Evolutionary conservation across 495 filamentous ascomycete genomes (phyloP), one percentile per base, ranked within the genome.

Genomic region (Extremus antarcticus): DNA sequence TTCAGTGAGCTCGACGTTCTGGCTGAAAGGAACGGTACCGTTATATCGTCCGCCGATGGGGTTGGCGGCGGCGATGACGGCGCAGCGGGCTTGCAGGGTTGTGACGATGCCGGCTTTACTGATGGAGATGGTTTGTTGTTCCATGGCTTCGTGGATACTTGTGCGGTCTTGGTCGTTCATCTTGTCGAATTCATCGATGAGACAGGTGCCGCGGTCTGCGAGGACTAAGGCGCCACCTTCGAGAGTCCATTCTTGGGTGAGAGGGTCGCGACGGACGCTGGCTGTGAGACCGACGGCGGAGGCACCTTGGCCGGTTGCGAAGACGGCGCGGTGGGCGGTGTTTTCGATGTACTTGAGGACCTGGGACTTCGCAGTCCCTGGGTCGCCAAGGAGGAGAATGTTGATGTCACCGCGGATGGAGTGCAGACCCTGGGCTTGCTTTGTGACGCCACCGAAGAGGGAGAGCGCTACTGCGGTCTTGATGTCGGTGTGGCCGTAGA

Each of bases 181-280:
- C 77, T 99, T 99, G 78, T 99, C 94, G 69, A 99, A 99, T 69
- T 99, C 94, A 68, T 99, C 94, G 62, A 99, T 99, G 25, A 99
- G 76, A 66, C 94, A 99, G 35, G 88, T 94, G 43, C 94, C 94
- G 55, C 87, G 84, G 70, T 99, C 94, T 23, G 94, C 94, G 35
- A 99, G 78, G 51, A 99, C 94, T 19, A 99, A 75, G 1, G 94
- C 94, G 63, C 94, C 94, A 60, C 94, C 94, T 74, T 99, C 94
- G 19, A 99, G 76, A 13, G 94, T 97, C 94, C 94, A 99, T 73
- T 99, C 94, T 61, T 81, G 85, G 0, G 94, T 99, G 61, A 99
- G 74, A 0, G 94, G 94, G 69, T 99, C 94, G 50, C 90, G 87
- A 58, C 92, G 89, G 51, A 99, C 94, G 66, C 84, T 89, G 57